Percentiles rank a stretch among this genome's conserved stretches.
Evolutionary conservation across 352 stramenopile species (phyloP).

Genomic region (Phytophthora macrochlamydospora): DNA sequence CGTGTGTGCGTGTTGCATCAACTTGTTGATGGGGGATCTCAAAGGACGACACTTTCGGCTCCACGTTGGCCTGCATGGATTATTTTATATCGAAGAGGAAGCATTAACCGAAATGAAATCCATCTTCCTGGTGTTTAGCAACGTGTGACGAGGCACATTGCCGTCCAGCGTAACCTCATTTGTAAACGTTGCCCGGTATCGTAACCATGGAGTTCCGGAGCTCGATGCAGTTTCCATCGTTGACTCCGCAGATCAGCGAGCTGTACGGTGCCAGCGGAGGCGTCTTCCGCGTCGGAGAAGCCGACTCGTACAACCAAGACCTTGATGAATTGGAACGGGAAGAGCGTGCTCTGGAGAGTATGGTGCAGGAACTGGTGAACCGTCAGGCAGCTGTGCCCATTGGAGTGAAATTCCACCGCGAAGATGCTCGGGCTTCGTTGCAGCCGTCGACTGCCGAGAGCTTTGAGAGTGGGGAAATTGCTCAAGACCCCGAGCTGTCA

Average conservation of each 20-base stretch:
- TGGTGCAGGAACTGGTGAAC: conserved; percentile 56
- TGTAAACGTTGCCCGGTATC: too few species aligned
- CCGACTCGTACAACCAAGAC: conserved; percentile 48
- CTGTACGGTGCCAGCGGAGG: conserved; percentile 62
- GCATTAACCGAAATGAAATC: conserved; percentile 16
- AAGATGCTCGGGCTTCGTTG: conserved; percentile 12
- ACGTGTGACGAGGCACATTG: too few species aligned
- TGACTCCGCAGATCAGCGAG: conserved; percentile 52
- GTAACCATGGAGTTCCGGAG: conserved; percentile 22
- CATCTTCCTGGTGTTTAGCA: background rate
- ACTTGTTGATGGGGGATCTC: background rate
- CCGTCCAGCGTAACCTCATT: too few species aligned
- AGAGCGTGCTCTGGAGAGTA: conserved; percentile 57
- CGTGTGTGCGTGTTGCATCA: conserved; percentile 5
- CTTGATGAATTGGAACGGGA: conserved; percentile 64
- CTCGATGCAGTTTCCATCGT: conserved; percentile 34
- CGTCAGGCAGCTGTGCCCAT: conserved; percentile 55
- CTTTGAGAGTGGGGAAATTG: background rate
- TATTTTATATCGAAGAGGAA: conserved; percentile 30
- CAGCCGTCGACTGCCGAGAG: conserved; percentile 12
- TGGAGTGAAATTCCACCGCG: conserved; percentile 62
- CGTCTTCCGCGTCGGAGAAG: conserved; percentile 46
- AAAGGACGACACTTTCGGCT: background rate
- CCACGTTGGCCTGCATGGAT: conserved; percentile 7
- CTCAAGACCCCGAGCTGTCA: conserved; percentile 12